Evolutionary conservation across 2,329 filamentous ascomycete species (phyloP).

Genomic region (Nannizziopsis barbatae): DNA sequence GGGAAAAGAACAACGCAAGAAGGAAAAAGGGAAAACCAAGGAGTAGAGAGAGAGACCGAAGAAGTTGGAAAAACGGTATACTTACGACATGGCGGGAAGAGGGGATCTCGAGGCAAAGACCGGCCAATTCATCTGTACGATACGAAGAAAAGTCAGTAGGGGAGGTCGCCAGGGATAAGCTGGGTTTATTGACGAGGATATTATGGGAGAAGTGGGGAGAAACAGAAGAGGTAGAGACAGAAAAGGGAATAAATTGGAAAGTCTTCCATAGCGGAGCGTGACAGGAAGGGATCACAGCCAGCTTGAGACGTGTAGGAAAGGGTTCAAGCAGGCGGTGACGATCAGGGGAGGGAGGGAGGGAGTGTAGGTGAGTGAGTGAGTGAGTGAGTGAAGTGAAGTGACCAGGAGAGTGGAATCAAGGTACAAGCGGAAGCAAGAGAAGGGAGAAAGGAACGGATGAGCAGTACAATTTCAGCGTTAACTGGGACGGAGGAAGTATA

Average conservation of each 20-base stretch:
- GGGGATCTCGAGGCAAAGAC: conserved; percentile 16
- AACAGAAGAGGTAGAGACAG: no score
- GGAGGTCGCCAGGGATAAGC: conserved; percentile 14
- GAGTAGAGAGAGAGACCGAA: no score
- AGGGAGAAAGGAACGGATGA: background rate
- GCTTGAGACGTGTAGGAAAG: no score
- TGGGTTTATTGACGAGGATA: conserved; percentile 11
- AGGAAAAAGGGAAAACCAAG: background rate
- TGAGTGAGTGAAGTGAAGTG: background rate
- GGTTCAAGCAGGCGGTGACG: no score
- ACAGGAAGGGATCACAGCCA: no score
- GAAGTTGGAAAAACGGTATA: no score
- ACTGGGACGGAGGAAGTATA: conserved; percentile 6
- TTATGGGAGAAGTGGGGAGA: conserved; percentile 5
- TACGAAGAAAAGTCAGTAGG: conserved; percentile 12
- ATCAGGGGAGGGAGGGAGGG: no score
- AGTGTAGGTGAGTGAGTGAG: conserved; percentile 4
- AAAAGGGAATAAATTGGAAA: no score
- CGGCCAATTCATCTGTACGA: conserved; percentile 20
- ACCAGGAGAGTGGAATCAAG: background rate
- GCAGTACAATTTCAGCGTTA: conserved; percentile 9
- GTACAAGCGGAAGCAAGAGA: background rate
- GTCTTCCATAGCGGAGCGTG: background rate
- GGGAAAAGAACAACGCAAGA: conserved; percentile 1
- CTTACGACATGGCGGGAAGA: conserved; percentile 20